A percentile compares a stretch with the other conserved stretches of the same genome.
These are phyloP conservation scores for Neurospora sublineolata DNA, from an alignment of 495 filamentous ascomycete genomes.

Conservation along the genomic window DNA sequence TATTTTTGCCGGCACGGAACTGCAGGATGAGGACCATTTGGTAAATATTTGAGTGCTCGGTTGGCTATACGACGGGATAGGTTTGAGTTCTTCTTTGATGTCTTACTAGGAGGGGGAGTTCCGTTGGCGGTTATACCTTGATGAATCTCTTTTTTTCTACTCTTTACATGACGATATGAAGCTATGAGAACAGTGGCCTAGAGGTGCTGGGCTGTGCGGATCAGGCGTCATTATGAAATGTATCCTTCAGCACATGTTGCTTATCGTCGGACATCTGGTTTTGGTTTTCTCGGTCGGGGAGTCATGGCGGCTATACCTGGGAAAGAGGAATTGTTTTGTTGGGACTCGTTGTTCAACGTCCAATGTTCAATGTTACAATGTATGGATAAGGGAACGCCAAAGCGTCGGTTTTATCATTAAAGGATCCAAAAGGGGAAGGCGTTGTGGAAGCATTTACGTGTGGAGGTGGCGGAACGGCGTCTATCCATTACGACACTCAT, in stretches of 20 bases:
- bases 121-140: not conserved
- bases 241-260: not conserved
- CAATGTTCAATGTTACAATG: not conserved
- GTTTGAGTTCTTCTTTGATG: not conserved
- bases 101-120: not conserved
- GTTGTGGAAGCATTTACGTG: not conserved
- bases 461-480: not conserved
- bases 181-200: not conserved
- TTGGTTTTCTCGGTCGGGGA: not conserved
- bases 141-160: not conserved
- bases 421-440: not conserved
- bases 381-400: not conserved
- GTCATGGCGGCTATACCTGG: not conserved
- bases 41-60: slow-evolving; percentile 6
- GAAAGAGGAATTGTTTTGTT: not conserved
- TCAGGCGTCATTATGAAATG: not conserved
- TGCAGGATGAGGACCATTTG: slow-evolving; percentile 10
- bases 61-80: not conserved
- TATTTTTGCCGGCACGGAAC: slow-evolving; percentile 19
- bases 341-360: not conserved
- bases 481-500: not conserved
- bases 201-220: not conserved
- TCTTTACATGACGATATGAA: not conserved
- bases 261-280: not conserved
- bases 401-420: not conserved